Conservation (phyloP, 768 basidiomycete genomes). For the Pilatotrama ljubarskyi region DNA sequence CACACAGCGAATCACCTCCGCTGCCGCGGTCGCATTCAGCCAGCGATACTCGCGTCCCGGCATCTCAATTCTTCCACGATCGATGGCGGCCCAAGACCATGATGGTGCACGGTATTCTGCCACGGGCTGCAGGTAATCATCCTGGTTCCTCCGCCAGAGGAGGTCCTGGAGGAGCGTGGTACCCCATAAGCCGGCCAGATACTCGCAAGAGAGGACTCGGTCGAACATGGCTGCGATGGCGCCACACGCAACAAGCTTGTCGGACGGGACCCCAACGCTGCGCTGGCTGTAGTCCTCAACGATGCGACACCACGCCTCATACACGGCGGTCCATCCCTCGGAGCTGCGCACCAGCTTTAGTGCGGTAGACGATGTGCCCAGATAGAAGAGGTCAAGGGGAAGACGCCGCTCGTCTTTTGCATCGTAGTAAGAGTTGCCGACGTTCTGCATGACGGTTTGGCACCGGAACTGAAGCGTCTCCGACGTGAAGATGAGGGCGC, state of each 20-base stretch:
- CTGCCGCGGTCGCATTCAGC: not conserved
- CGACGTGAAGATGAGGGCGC: not conserved
- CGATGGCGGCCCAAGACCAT: not conserved
- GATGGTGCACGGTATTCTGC: not conserved
- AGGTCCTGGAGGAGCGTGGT: not conserved
- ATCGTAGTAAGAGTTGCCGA: not conserved
- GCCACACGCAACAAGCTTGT: not conserved
- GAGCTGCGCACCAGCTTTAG: too few species aligned
- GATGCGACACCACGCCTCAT: too few species aligned
- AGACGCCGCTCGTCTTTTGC: too few species aligned
- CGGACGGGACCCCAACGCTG: not conserved
- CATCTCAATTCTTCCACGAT: not conserved
- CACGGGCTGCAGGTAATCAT: not conserved
- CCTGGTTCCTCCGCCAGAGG: not conserved
- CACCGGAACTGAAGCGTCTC: not conserved
- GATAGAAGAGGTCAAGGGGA: too few species aligned
- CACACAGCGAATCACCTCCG: not conserved
- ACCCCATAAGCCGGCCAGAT: not conserved
- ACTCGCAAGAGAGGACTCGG: not conserved
- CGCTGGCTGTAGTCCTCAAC: not conserved
- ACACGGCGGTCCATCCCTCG: too few species aligned
- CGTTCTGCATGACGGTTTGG: not conserved
- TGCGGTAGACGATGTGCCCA: too few species aligned
- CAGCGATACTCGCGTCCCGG: not conserved
- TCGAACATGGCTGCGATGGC: not conserved